Evolutionary conservation across 441 rosid genomes (phyloP).

Genomic region (Geranium incanum): DNA sequence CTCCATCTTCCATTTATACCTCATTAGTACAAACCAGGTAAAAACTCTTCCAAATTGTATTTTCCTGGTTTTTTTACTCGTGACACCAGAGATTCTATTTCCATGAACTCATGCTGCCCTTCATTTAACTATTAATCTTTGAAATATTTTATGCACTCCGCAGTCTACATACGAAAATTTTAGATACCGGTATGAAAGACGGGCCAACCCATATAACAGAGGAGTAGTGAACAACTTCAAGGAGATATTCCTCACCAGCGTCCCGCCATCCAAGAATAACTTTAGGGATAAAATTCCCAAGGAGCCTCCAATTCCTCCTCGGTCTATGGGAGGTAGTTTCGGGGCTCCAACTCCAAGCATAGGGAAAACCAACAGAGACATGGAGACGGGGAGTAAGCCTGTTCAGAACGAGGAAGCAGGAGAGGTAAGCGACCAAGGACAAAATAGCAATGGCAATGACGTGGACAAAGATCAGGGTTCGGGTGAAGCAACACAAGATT

Average conservation of each 20-base stretch:
- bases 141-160: constrained; percentile 15
- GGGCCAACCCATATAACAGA: constrained; percentile 70
- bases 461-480: constrained; percentile 69
- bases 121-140: background rate
- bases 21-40: constrained; percentile 92
- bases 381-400: constrained; percentile 81
- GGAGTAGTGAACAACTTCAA: constrained; percentile 58
- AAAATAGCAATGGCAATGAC: background rate
- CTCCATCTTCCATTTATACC: constrained; percentile 73
- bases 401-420: constrained; percentile 57
- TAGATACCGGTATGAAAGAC: constrained; percentile 69
- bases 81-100: no score
- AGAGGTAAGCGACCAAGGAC: background rate
- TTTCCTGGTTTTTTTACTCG: background rate
- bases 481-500: constrained; percentile 62
- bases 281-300: constrained; percentile 58
- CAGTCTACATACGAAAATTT: constrained; percentile 95
- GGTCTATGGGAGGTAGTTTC: constrained; percentile 50
- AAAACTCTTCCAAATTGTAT: constrained; percentile 10
- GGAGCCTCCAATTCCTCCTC: constrained; percentile 50
- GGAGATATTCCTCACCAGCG: constrained; percentile 40
- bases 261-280: constrained; percentile 35
- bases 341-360: constrained; percentile 85
- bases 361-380: constrained; percentile 73
- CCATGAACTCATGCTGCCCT: background rate